These are phyloP conservation scores for Jamesozyma spencerorum DNA, from an alignment of 805 yeast species.

Conservation along the genomic window DNA sequence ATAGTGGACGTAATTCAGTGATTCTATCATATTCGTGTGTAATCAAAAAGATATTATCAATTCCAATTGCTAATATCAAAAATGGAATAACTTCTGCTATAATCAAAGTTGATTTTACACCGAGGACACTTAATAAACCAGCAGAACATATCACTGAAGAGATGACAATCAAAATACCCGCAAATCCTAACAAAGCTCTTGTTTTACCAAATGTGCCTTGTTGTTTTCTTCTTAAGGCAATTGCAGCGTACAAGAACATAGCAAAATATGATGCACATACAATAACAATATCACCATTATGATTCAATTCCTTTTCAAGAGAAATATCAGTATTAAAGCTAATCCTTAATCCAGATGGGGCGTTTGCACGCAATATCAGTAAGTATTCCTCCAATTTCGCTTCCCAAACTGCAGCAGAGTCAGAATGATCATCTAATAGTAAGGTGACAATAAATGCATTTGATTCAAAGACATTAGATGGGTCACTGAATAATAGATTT, in stretches of 20 bases:
- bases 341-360: conserved; percentile 49
- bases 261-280: conserved; percentile 65
- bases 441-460: conserved; percentile 71
- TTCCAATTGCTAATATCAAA: conserved; percentile 87
- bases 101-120: conserved; percentile 77
- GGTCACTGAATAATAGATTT: conserved; percentile 56
- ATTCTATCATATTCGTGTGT: conserved; percentile 66
- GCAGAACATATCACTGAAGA: conserved; percentile 75
- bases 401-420: conserved; percentile 54
- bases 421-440: conserved; percentile 49
- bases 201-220: conserved; percentile 37
- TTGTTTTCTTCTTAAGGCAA: conserved; percentile 44
- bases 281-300: conserved; percentile 66
- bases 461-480: conserved; percentile 45
- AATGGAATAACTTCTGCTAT: conserved; percentile 97
- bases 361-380: conserved; percentile 35
- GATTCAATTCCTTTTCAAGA: conserved; percentile 72
- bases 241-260: conserved; percentile 83
- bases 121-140: conserved; percentile 68
- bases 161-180: conserved; percentile 77
- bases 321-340: conserved; percentile 80
- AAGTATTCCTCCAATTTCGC: conserved; percentile 50
- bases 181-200: conserved; percentile 65
- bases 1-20: conserved; percentile 37
- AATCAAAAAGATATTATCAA: conserved; percentile 82